Conservation (phyloP, 306 rosid species). For the Lithocarpus polystachyus region DNA sequence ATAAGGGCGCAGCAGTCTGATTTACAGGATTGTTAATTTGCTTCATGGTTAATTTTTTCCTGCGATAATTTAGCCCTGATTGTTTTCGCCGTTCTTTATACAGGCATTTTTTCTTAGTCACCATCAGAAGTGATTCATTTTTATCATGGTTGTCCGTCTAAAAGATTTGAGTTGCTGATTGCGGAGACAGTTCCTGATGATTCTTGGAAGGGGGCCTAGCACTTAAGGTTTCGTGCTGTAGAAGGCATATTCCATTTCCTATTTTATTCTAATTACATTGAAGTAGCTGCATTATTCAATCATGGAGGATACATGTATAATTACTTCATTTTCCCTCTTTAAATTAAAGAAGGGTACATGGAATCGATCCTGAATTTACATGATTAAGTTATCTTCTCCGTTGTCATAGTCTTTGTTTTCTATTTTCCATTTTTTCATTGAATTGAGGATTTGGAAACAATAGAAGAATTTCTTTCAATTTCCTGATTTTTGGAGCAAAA, state of each 20-base stretch:
- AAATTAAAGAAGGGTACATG: slow-evolving; percentile 48
- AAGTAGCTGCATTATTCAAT: slow-evolving; percentile 48
- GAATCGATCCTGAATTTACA: slow-evolving; percentile 33
- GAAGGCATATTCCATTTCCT: slow-evolving; percentile 44
- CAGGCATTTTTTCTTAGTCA: slow-evolving; percentile 78
- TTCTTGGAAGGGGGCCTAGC: slow-evolving; percentile 50
- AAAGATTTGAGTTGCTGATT: slow-evolving; percentile 59
- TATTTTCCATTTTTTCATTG: background rate
- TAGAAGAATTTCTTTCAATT: background rate
- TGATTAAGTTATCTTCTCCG: slow-evolving; percentile 6
- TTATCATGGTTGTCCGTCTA: slow-evolving; percentile 50
- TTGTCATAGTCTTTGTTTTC: background rate
- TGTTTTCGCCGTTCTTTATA: slow-evolving; percentile 57
- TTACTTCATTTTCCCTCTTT: slow-evolving; percentile 38
- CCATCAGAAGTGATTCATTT: slow-evolving; percentile 54
- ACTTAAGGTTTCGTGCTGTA: slow-evolving; percentile 45
- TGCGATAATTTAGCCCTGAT: slow-evolving; percentile 46
- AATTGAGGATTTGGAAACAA: background rate
- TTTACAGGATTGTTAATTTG: slow-evolving; percentile 33
- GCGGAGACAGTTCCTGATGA: slow-evolving; percentile 52
- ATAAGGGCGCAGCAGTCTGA: slow-evolving; percentile 36
- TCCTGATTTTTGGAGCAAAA: no score
- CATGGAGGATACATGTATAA: slow-evolving; percentile 44
- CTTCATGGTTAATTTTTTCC: slow-evolving; percentile 36
- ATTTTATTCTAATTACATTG: slow-evolving; percentile 40